Conservation (phyloP, 805 yeast genomes). For the Nakazawaea pomicola region DNA sequence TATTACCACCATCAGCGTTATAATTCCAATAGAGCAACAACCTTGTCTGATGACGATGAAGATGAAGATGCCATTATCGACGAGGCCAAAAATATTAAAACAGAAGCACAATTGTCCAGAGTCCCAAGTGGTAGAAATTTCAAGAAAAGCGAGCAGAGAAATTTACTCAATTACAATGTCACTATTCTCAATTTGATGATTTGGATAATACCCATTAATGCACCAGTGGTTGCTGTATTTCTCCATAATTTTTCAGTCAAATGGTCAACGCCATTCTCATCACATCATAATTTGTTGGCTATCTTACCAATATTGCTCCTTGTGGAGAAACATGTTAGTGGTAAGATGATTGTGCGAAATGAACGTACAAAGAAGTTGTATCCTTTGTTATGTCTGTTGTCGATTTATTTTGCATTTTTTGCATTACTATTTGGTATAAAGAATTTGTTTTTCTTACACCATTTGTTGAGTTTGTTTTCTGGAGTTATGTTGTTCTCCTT, state of each 20-base stretch:
- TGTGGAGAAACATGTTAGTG: conserved; percentile 49
- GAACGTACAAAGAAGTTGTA: conserved; percentile 20
- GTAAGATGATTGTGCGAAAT: conserved; percentile 39
- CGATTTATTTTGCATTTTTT: conserved; percentile 54
- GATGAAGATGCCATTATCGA: conserved; percentile 1
- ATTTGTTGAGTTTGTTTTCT: conserved; percentile 55
- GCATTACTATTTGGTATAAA: conserved; percentile 70
- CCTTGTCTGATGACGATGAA: neutral
- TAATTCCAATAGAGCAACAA: neutral
- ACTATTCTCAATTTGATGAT: conserved; percentile 63
- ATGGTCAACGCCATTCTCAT: conserved; percentile 81
- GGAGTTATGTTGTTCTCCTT: conserved; percentile 13
- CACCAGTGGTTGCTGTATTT: conserved; percentile 77
- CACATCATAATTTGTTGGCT: conserved; percentile 81
- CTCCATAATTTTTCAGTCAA: conserved; percentile 69
- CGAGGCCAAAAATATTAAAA: conserved; percentile 3
- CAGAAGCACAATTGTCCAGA: conserved; percentile 2
- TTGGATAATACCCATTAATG: conserved; percentile 74
- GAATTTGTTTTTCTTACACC: conserved; percentile 82
- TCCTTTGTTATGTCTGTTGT: conserved; percentile 19
- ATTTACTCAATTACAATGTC: conserved; percentile 53
- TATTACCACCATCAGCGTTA: neutral
- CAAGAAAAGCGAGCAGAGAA: conserved; percentile 14
- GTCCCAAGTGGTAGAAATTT: neutral
- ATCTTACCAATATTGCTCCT: conserved; percentile 66